Evolutionary conservation across 306 rosid genomes (phyloP), one percentile per base, ranked within the genome.

Genomic region (Dryas octopetala): DNA sequence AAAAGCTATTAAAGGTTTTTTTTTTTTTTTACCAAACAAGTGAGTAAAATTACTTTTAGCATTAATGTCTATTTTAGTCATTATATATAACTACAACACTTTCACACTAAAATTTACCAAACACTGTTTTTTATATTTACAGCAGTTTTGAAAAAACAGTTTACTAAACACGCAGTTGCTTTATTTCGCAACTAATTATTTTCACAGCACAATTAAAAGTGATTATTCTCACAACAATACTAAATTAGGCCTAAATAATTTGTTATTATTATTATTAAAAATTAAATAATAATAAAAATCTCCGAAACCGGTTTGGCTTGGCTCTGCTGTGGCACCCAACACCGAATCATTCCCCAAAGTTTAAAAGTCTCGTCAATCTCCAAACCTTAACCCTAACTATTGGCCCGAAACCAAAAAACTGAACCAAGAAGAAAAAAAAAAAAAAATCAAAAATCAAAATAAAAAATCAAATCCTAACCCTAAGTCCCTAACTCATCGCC

Each of bases 401-500:
- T 65, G 52, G 38, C 53, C 70, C 70, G 15, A 45, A 72, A 72
- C 16, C 46, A 41, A 15, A 9, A 50, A 10, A 19, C 50, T 9
- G 3, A 63, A n/a, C 14, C n/a, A 5, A 13, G n/a, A 46, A 58
- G 26, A 17, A 12, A 12, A 49, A 14, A 57, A 49, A 14, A 57
- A 1, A 40, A 16, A 68, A 57, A 71, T 16, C 14, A 63, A 46
- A 46, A 46, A 5, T 8, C 49, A 63, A 0, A 38, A 58, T 44
- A 72, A 4, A 2, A 48, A 72, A 72, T 28, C 32, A 67, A 58
- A 1, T 45, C 68, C 38, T 57, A 73, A 60, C 76, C 76, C 76
- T 60, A 72, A 66, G 57, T 49, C 57, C 71, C 57, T 3, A 50
- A 73, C 76, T 47, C 68, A 60, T 73, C 75, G 12, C 57, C 76